Evolutionary conservation across 1,139 yeast species (phyloP), one percentile per base, ranked within the genome.

Genomic region (Pichia norvegensis): DNA sequence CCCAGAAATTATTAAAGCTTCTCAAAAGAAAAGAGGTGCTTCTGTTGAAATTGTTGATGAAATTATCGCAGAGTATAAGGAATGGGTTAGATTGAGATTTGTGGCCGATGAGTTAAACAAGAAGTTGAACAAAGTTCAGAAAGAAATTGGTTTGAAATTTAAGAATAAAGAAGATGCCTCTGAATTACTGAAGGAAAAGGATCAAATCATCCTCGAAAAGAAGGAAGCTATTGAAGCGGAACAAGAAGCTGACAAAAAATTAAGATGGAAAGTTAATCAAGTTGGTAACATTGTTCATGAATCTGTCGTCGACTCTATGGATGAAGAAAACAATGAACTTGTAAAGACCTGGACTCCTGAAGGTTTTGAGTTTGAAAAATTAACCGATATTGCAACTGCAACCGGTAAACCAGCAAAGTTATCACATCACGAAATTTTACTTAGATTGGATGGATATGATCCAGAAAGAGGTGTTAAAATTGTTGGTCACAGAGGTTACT

Each of bases 401-500:
- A 81, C 92, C 43, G 83, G 85, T 50, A 73, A 76, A 43, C 80
- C 81, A 56, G 97, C 96, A 50, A 70, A 72, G 40, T 77, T 90
- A 65, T 90, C 97, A 31, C 98, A 92, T 66, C 98, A 92, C 65
- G 98, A 92, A 72, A 84, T 94, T 46, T 76, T 94, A 58, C 76
- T 94, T 58, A 81, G 97, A 70, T 74, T 92, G 57, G 97, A 92
- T 62, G 99, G 99, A 54, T 92, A 87, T 67, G 99, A 92, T 66
- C 97, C 96, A 55, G 98, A 92, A 69, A 85, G 99, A 72, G 99
- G 99, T 66, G 95, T 87, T 53, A 85, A 90, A 72, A 82, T 92
- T 57, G 92, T 92, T 49, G 99, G 99, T 52, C 99, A 92, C 76
- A 85, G 99, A 71, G 99, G 99, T 53, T 92, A 88, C 72, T 92